These are phyloP conservation scores for Heterobasidion annosum DNA, from an alignment of 1,284 basidiomycete genomes.

Conservation along the genomic window DNA sequence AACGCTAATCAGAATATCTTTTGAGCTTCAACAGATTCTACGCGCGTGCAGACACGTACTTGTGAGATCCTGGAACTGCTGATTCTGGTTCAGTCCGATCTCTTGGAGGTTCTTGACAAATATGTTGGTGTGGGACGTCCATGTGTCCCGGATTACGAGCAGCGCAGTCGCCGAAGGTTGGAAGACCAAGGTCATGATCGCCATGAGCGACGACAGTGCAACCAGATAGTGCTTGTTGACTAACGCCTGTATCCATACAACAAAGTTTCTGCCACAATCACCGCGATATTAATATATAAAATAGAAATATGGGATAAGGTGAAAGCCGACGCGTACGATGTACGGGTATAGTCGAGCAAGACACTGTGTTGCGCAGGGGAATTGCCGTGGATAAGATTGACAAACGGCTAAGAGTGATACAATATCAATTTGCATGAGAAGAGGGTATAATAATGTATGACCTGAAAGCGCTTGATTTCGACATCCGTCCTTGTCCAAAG, in stretches of 20 bases:
- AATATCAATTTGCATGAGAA: not conserved
- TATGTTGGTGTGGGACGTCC: constrained; percentile 26
- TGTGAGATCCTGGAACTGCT: constrained; percentile 35
- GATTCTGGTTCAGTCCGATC: constrained; percentile 35
- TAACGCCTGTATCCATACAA: constrained; percentile 33
- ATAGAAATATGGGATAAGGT: not conserved
- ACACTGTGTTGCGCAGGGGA: constrained; percentile 38
- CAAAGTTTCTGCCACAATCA: constrained; percentile 26
- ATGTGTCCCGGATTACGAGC: constrained; percentile 35
- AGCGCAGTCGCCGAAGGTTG: constrained; percentile 42
- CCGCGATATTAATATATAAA: not conserved
- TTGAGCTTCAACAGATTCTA: not conserved
- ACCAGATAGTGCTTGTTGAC: constrained; percentile 39
- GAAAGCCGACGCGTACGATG: constrained; percentile 23
- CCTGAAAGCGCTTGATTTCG: constrained; percentile 39
- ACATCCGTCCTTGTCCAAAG: constrained; percentile 47
- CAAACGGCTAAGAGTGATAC: constrained; percentile 30
- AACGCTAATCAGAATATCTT: constrained; percentile 24
- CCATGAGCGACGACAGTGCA: constrained; percentile 35
- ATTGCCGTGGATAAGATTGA: constrained; percentile 45
- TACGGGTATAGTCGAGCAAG: constrained; percentile 43
- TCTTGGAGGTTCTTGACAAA: constrained; percentile 22
- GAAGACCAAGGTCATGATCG: constrained; percentile 33
- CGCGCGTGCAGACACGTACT: constrained; percentile 19
- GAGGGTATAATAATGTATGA: not conserved